Base-by-base conservation (phyloP, 1,284 basidiomycete genomes). In the Sporisorium exsertum region DNA sequence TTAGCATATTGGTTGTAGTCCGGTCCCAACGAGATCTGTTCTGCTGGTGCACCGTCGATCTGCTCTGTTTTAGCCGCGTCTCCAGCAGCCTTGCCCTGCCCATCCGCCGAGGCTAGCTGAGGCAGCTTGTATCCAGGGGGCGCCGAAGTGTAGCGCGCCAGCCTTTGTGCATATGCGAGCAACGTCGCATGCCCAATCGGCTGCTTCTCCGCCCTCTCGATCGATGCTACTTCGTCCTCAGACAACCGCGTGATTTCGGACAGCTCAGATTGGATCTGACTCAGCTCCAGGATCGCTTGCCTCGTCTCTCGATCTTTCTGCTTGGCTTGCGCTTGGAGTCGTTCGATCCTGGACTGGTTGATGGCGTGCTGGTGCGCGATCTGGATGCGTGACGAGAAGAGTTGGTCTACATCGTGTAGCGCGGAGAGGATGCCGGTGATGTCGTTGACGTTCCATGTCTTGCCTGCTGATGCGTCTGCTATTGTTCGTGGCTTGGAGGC, bases 1-100 rank as follows among this genome's bases (percentile, higher is more conserved):
- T 70, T 68, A 0, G 80, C 78, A 20, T 70, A 60, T 12, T 65
- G 76, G 53, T 81, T 81, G 66, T 81, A 81, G 24, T 80, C 80
- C 15, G 76, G 57, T 12, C 66, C 75, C 1, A 77, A 42, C 4
- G 61, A 27, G n/a, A 73, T 55, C 40, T 37, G 33, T 43, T 64
- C 52, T 13, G 40, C 50, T 29, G 56, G 33, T 22, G 56, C 29
- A 7, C 45, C 58, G 8, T 56, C 33, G 33, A 15, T 13, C 52
- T 3, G 20, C 59, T 51, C 63, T 5, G 52, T n/a, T 13, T 65
- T 52, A 6, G 42, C 56, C 3, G 51, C 57, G 22, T 43, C 50
- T 9, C 5, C 32, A 8, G 20, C 46, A 3, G 29, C 32, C 9
- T 49, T 55, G 9, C 2, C 51, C 18, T 40, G n/a, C 5, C 29